Conservation (phyloP, 2,329 filamentous ascomycete genomes). For the Ceratocystis eucalypticola region DNA sequence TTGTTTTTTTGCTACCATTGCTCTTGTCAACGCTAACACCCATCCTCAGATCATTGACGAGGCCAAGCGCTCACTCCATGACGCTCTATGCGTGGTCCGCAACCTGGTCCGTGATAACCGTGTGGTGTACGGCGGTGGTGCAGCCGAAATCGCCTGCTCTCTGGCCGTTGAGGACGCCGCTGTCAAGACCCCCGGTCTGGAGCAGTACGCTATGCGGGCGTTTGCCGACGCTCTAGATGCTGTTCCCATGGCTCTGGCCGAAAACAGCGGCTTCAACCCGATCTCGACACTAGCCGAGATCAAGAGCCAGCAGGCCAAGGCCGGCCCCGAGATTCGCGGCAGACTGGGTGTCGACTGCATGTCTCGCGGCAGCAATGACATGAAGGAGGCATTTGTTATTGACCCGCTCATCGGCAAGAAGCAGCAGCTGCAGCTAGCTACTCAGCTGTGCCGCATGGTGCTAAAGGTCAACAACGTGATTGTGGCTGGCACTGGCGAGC, state of each 20-base stretch:
- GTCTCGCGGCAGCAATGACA: slow-evolving; percentile 87
- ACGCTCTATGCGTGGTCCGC: slow-evolving; percentile 92
- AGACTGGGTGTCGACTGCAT: slow-evolving; percentile 94
- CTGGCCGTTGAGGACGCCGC: slow-evolving; percentile 91
- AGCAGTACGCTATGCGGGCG: slow-evolving; percentile 97
- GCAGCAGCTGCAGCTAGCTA: slow-evolving; percentile 90
- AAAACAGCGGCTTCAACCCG: slow-evolving; percentile 92
- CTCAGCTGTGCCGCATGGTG: slow-evolving; percentile 95
- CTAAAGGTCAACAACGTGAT: slow-evolving; percentile 97
- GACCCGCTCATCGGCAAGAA: slow-evolving; percentile 96
- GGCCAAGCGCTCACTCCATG: slow-evolving; percentile 91
- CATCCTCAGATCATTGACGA: slow-evolving; percentile 83
- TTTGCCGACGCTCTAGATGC: slow-evolving; percentile 91
- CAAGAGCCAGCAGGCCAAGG: slow-evolving; percentile 93
- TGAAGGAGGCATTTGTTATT: slow-evolving; percentile 96
- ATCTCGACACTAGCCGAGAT: slow-evolving; percentile 90
- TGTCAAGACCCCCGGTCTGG: slow-evolving; percentile 86
- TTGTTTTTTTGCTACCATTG: not conserved
- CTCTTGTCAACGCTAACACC: slow-evolving; percentile 4
- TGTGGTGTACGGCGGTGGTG: slow-evolving; percentile 92
- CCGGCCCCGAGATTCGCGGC: slow-evolving; percentile 34
- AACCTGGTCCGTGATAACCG: slow-evolving; percentile 94
- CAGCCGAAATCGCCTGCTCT: slow-evolving; percentile 93
- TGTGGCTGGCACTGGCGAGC: slow-evolving; percentile 71
- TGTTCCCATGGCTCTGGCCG: slow-evolving; percentile 87